Evolutionary conservation across 2,329 filamentous ascomycete species (phyloP), one percentile per base, ranked within the genome.

Genomic region (Arthrocladium fulminans): DNA sequence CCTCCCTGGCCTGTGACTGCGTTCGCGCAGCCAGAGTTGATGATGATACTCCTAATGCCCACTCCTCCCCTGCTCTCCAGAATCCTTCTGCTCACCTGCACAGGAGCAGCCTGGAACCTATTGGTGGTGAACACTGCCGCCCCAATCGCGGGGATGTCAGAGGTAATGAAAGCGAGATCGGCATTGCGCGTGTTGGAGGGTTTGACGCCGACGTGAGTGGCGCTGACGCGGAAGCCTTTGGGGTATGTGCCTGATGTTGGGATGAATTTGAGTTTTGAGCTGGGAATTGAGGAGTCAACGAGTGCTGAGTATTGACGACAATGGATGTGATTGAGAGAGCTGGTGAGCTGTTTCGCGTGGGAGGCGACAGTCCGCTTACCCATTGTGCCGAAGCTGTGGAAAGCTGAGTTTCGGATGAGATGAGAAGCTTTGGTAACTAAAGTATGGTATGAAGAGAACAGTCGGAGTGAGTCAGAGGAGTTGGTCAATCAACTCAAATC

Each of bases 121-220:
- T 98, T 98, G 67, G 88, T 94, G 47, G 92, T 98, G 71, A 97
- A 96, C 39, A 97, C 89, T 5, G 88, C 92, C 0, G 89, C 88
- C 8, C 84, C 89, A 5, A 86, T 77, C 66, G 88, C 96, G 47
- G 89, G 88, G 45, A 75, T 76, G 60, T 95, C 87, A 5, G 92
- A 97, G 15, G 84, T 82, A 55, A 98, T 77, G 57, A 98, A 76
- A 29, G 89, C 88, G 43, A 98, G 77, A 65, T 98, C 92, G 25
- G 90, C 88, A 67, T 89, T 89, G 54, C 80, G 85, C 44, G 86
- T 95, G 70, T 97, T 97, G 56, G 83, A 83, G 12, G 88, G 80
- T 72, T 98, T 98, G 59, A 98, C 88, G 46, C 92, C 90, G 32
- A 94, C 90, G 62, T 94, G 82, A 44, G 87, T 86, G 54, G 87